Evolutionary conservation across 2,329 filamentous ascomycete genomes (phyloP).

Genomic region (Fusarium humuli): DNA sequence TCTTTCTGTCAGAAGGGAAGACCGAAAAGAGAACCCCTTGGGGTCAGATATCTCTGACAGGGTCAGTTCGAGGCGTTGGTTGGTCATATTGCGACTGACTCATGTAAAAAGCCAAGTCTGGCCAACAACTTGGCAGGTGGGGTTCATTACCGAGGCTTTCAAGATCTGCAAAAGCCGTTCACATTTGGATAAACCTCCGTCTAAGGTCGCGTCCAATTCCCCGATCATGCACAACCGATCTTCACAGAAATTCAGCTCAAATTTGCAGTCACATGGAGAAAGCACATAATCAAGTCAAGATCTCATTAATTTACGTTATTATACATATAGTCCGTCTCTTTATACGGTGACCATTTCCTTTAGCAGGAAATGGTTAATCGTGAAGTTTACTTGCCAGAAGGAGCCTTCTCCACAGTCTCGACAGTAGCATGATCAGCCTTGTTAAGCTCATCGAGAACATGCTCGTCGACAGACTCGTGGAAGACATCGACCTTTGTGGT

Average conservation of each 20-base stretch:
- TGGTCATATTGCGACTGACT: background rate
- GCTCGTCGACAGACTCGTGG: constrained; percentile 60
- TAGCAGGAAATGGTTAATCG: background rate
- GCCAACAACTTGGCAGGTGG: background rate
- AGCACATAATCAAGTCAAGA: background rate
- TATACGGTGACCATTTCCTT: accelerated
- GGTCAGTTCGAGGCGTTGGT: background rate
- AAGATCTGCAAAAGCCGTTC: background rate
- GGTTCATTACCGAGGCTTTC: background rate
- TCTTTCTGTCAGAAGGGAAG: accelerated
- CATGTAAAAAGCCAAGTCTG: background rate
- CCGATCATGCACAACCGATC: background rate
- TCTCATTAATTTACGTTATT: constrained; percentile 13
- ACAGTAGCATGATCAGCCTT: constrained; percentile 42
- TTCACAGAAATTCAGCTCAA: background rate
- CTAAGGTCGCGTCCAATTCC: background rate
- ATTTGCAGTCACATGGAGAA: background rate
- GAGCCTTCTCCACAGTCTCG: constrained; percentile 19
- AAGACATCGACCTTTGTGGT: constrained; percentile 69
- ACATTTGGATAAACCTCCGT: background rate
- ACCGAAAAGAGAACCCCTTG: background rate
- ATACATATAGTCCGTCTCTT: background rate
- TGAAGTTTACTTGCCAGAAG: background rate
- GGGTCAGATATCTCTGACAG: background rate
- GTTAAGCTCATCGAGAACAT: constrained; percentile 61